These are phyloP conservation scores for Neopestalotiopsis sp. DNA, from an alignment of 2,329 filamentous ascomycete species.

Conservation along the genomic window DNA sequence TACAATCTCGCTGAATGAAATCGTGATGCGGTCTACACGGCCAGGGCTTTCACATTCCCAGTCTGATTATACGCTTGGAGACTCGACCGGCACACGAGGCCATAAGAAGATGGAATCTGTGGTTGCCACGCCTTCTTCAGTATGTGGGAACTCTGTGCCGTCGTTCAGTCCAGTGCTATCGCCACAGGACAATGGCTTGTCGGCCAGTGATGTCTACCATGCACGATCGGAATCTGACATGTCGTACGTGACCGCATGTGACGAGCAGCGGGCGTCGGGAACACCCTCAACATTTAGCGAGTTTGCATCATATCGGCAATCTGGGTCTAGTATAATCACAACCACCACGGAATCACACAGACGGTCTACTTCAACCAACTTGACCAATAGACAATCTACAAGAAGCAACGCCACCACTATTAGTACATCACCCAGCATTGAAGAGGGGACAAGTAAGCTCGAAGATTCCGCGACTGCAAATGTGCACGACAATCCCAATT, in stretches of 20 bases:
- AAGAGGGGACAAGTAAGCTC: not conserved
- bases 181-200: not conserved
- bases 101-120: not conserved
- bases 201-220: too few species aligned
- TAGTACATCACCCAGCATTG: conserved; percentile 17
- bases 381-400: conserved; percentile 25
- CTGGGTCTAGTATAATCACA: conserved; percentile 14
- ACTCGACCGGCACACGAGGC: not conserved
- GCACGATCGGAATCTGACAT: conserved; percentile 17
- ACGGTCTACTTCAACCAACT: conserved; percentile 20
- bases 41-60: conserved; percentile 16
- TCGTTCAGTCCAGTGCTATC: not conserved
- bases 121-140: not conserved
- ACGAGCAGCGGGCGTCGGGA: not conserved
- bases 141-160: not conserved
- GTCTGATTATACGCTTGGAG: conserved; percentile 3
- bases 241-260: conserved; percentile 19
- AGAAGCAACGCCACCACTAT: conserved; percentile 25
- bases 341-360: conserved; percentile 7
- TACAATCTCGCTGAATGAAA: conserved; percentile 28
- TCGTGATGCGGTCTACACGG: conserved; percentile 28
- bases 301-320: conserved; percentile 25
- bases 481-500: not conserved
- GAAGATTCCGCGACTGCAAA: not conserved
- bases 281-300: conserved; percentile 23